Evolutionary conservation across 2,329 filamentous ascomycete species (phyloP), one percentile per base, ranked within the genome.

Genomic region (Alternaria postmessia): DNA sequence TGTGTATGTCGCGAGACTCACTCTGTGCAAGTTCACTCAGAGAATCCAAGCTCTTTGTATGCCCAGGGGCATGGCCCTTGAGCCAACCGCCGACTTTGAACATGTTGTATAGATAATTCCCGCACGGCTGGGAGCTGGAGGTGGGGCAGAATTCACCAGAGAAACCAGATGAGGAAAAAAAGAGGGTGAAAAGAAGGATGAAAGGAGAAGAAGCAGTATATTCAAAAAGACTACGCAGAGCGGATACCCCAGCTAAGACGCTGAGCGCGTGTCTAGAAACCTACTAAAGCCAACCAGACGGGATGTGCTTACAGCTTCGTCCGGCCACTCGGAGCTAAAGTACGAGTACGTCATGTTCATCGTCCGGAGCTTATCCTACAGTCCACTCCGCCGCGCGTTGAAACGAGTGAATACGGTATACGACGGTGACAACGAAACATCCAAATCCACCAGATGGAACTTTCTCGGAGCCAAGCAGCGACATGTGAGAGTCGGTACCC

Each of bases 21-120:
- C 91, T 84, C 70, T 89, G 82, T 42, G 85, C 82, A 49, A 86
- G 80, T 77, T 89, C 87, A 63, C 84, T 82, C 51, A 86, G 71
- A 63, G 86, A 83, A 71, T 84, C 86, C 59, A 89, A 70, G 42
- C 85, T 87, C 73, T 83, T 84, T 12, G 83, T 84, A 41, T 84
- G 84, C 51, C 80, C 76, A 51, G 75, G 64, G 42, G 57, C 67
- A 54, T 64, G 65, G 43, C 67, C 62, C 55, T 72, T 73, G 66
- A 83, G 75, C 77, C 77, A 81, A 54, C 79, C 78, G 65, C 77
- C 75, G 28, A 80, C 63, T 61, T 68, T 71, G 34, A 75, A 61
- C 76, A 78, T 78, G 24, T 47, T 67, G 51, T 28, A 55, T 43
- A 26, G 24, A 43, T 22, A 41, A 30, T 28, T 38, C 36, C 32